These are phyloP conservation scores for Zoysia matrella DNA, from an alignment of 202 grass and related monocot genomes.

Conservation along the genomic window DNA sequence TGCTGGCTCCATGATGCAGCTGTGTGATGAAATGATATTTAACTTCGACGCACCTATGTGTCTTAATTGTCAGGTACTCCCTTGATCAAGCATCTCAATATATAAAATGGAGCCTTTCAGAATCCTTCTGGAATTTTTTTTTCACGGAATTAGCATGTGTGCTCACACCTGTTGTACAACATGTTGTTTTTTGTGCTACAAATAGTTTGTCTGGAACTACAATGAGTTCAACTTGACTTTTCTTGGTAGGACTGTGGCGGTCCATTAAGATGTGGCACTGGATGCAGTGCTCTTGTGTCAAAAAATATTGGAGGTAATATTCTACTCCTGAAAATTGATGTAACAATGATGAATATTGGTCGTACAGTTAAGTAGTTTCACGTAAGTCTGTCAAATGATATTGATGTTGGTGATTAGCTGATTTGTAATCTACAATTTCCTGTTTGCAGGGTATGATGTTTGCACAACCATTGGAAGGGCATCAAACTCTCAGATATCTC, in stretches of 20 bases:
- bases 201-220: background rate
- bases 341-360: background rate
- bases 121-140: slow-evolving; percentile 2
- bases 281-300: slow-evolving; percentile 82
- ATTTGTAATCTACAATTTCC: slow-evolving; percentile 17
- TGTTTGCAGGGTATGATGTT: slow-evolving; percentile 78
- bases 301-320: slow-evolving; percentile 67
- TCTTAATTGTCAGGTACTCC: slow-evolving; percentile 78
- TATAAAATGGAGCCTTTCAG: background rate
- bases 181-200: slow-evolving; percentile 13
- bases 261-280: slow-evolving; percentile 71
- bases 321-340: slow-evolving; percentile 17
- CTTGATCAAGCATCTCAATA: slow-evolving; percentile 30
- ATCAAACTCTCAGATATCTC: slow-evolving; percentile 57
- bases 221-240: slow-evolving; percentile 9
- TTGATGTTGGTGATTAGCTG: background rate
- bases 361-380: background rate
- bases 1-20: slow-evolving; percentile 48
- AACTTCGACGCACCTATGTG: slow-evolving; percentile 82
- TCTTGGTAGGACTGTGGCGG: slow-evolving; percentile 74
- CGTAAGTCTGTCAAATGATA: slow-evolving; percentile 10
- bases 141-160: background rate
- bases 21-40: slow-evolving; percentile 91
- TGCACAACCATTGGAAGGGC: slow-evolving; percentile 71
- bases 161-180: background rate